Base-by-base conservation (phyloP, 2,329 filamentous ascomycete genomes). In the Fusarium liriodendri region DNA sequence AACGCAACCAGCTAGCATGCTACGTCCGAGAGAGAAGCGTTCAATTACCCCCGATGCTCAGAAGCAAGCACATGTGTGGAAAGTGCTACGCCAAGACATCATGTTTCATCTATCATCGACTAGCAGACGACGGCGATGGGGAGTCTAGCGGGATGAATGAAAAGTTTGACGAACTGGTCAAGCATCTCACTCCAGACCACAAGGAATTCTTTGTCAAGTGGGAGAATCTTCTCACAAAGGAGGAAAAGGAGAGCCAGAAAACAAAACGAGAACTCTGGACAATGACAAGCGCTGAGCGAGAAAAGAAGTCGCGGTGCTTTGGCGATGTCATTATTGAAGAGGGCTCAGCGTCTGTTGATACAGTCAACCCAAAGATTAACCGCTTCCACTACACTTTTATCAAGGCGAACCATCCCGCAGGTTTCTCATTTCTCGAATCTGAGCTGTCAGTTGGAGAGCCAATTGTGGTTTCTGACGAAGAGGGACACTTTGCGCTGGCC, bases 391-490 rank as follows among this genome's bases (percentile, higher is more conserved):
- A 99, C 83, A 93, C 90, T 0, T 95, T 99, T 72, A 80, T 94
- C 78, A 97, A 97, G 80, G 89, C 91, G 65, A 87, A 88, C 27
- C 81, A 88, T 0, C 78, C 84, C 3, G 76, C 90, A 1, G 87
- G 87, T 0, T 95, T 97, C 78, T 97, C 95, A 0, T 99, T 99
- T 79, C 85, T 94, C 1, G 96, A 98, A 77, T 98, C 95, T 2
- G 95, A 98, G 78, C 89, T 99, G 33, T 90, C 88, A 2, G 88
- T 94, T 29, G 96, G 96, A 47, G 97, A 99, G 79, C 96, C 97
- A 0, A 92, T 98, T 59, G 97, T 99, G n/a, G 89, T 99, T 5
- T 98, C 97, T 0, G 97, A 98, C 77, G 97, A 99, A 81, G 88
- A 94, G 70, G 97, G 97, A 0, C 97, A 99, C 81, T 99, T 97